Evolutionary conservation across 768 basidiomycete genomes (phyloP).

Genomic region (Ramaria rubella): DNA sequence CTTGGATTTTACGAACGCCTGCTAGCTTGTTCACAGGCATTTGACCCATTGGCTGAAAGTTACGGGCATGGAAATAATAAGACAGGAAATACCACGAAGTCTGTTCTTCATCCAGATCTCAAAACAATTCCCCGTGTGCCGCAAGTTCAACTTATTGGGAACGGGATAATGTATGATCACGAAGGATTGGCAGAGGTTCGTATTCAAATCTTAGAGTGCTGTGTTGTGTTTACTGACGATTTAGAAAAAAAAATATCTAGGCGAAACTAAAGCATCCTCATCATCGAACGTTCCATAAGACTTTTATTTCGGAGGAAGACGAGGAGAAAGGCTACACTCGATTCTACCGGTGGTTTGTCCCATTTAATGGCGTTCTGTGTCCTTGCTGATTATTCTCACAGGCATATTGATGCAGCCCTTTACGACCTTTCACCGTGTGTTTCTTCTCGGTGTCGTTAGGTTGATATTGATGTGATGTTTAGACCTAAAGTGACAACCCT

Average conservation of each 20-base stretch:
- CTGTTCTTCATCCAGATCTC: slow-evolving; percentile 82
- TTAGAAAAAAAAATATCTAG: slow-evolving; percentile 11
- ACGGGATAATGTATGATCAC: slow-evolving; percentile 73
- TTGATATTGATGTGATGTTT: neutral
- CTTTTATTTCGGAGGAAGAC: slow-evolving; percentile 63
- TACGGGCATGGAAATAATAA: slow-evolving; percentile 92
- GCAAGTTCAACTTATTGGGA: slow-evolving; percentile 90
- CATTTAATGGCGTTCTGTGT: neutral
- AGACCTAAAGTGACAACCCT: slow-evolving; percentile 77
- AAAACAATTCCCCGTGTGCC: slow-evolving; percentile 86
- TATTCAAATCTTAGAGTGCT: too few relatives aligned
- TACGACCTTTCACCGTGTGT: slow-evolving; percentile 57
- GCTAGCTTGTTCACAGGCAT: slow-evolving; percentile 43
- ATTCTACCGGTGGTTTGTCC: slow-evolving; percentile 71
- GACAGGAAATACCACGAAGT: slow-evolving; percentile 64
- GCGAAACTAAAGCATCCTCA: slow-evolving; percentile 80
- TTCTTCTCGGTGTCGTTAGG: neutral
- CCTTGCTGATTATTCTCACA: slow-evolving; percentile 4
- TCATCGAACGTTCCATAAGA: slow-evolving; percentile 85
- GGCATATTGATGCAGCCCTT: slow-evolving; percentile 83
- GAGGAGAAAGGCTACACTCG: slow-evolving; percentile 73
- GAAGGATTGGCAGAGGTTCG: slow-evolving; percentile 61
- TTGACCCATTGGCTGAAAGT: slow-evolving; percentile 55
- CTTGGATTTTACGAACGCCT: neutral
- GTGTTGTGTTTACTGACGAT: neutral